A percentile compares a stretch with the other conserved stretches of the same genome.
phyloP scores from a whole-genome alignment of 2,329 filamentous ascomycete genomes.

The Phaeoacremonium minimum region DNA sequence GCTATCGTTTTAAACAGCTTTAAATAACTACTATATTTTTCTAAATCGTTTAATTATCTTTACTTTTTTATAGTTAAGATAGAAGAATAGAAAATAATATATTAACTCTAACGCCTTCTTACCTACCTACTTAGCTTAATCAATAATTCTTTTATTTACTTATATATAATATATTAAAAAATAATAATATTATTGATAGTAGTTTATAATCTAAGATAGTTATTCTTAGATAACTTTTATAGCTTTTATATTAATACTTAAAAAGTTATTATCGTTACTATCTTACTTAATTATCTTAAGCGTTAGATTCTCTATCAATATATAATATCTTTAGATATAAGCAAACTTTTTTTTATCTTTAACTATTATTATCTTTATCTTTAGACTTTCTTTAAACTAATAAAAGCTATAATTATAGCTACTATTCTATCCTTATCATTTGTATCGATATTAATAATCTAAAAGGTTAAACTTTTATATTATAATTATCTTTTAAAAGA shows the following conservation, averaged over 20 bases:
- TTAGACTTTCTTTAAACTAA: background rate
- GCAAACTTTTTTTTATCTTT: background rate
- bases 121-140: background rate
- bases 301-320: background rate
- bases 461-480: constrained; percentile 2
- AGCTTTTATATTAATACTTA: background rate
- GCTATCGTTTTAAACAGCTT: background rate
- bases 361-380: background rate
- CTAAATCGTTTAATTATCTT: background rate
- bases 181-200: background rate
- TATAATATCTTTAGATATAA: background rate
- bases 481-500: background rate
- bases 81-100: background rate
- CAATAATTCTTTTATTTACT: background rate
- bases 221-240: background rate
- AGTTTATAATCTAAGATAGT: background rate
- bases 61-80: background rate
- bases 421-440: background rate
- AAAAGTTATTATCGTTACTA: background rate
- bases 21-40: background rate
- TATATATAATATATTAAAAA: background rate
- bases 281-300: background rate
- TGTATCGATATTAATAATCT: background rate
- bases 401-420: background rate
- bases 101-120: background rate